Conservation (phyloP, 192 early-diverging fungal species). For the Dissophora globulifera region DNA sequence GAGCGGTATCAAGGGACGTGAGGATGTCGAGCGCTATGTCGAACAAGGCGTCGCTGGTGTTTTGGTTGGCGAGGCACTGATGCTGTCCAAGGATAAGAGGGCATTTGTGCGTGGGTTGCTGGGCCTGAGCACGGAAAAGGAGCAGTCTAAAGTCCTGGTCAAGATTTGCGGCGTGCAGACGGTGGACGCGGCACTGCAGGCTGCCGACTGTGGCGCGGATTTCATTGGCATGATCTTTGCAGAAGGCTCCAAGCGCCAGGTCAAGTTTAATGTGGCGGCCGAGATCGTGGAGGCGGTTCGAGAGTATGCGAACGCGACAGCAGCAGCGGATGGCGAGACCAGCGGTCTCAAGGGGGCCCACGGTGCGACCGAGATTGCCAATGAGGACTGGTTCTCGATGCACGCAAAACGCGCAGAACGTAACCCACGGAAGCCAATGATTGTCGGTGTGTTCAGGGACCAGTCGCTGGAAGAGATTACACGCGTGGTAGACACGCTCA, state of each 20-base stretch:
- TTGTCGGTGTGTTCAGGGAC: slow-evolving; percentile 96
- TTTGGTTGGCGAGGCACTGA: slow-evolving; percentile 95
- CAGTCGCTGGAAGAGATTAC: slow-evolving; percentile 83
- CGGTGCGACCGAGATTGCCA: slow-evolving; percentile 13
- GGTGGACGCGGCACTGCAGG: slow-evolving; percentile 81
- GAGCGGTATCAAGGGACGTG: slow-evolving; percentile 86
- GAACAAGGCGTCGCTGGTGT: slow-evolving; percentile 83
- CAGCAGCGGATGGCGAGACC: slow-evolving; percentile 11
- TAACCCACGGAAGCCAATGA: slow-evolving; percentile 71
- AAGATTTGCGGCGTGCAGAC: slow-evolving; percentile 96
- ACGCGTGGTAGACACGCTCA: slow-evolving; percentile 64
- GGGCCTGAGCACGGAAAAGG: slow-evolving; percentile 41
- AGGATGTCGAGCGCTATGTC: slow-evolving; percentile 86
- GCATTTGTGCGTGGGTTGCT: slow-evolving; percentile 81
- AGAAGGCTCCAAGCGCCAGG: slow-evolving; percentile 77
- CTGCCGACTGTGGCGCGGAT: slow-evolving; percentile 83
- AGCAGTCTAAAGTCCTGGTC: slow-evolving; percentile 61
- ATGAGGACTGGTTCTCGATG: slow-evolving; percentile 62
- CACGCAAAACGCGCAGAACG: slow-evolving; percentile 56
- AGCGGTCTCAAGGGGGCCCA: not conserved
- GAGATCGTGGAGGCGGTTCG: slow-evolving; percentile 79
- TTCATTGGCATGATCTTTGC: slow-evolving; percentile 97
- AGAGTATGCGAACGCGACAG: slow-evolving; percentile 41
- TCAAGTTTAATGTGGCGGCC: slow-evolving; percentile 70
- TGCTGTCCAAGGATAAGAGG: slow-evolving; percentile 81